Conservation (phyloP, 306 rosid genomes). For the Hylodesmum podocarpum region DNA sequence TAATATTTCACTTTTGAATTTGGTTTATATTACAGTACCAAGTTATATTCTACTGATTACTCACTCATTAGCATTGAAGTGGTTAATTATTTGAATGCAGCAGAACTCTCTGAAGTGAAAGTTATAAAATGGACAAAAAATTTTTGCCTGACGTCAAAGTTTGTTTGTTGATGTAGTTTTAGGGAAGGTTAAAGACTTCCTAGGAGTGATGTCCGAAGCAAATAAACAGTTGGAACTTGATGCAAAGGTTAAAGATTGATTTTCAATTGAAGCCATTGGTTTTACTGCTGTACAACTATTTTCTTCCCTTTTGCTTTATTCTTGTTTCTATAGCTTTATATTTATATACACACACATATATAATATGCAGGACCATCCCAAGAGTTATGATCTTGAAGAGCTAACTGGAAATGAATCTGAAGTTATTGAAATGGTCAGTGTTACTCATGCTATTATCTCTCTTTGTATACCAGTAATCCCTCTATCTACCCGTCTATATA, state of each 20-base stretch:
- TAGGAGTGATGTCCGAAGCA: conserved; percentile 79
- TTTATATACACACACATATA: neutral
- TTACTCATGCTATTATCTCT: neutral
- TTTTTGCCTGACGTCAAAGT: neutral
- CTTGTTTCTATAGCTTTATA: neutral
- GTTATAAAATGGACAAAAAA: neutral
- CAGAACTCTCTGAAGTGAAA: neutral
- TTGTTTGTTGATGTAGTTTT: conserved; percentile 33
- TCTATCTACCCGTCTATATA: neutral
- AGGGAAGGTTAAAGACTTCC: conserved; percentile 49
- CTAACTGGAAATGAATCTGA: conserved; percentile 73
- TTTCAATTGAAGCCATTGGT: neutral
- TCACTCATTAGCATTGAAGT: neutral
- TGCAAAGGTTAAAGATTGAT: conserved; percentile 62
- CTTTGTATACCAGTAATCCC: neutral
- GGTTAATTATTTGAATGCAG: neutral
- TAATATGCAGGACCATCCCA: conserved; percentile 51
- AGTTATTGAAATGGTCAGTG: conserved; percentile 75
- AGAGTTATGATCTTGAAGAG: conserved; percentile 67
- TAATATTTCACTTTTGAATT: conserved; percentile 10
- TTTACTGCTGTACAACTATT: neutral
- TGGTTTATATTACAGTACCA: neutral
- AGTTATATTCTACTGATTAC: neutral
- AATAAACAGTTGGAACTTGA: conserved; percentile 55
- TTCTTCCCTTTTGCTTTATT: neutral